These are phyloP conservation scores for Cercophora sp. DNA, from an alignment of 495 filamentous ascomycete species.

Conservation along the genomic window DNA sequence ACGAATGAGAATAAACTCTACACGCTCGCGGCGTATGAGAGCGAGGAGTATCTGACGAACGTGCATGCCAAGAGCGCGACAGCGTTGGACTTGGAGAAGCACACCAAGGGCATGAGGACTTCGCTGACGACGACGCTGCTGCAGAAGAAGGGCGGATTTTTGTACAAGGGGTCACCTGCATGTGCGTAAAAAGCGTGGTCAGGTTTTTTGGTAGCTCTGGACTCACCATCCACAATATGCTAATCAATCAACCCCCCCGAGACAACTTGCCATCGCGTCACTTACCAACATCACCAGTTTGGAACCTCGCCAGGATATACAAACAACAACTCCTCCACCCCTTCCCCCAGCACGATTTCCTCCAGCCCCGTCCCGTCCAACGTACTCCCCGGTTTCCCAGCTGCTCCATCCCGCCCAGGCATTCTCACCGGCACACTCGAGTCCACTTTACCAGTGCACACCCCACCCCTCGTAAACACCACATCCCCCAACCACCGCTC, in stretches of 20 bases:
- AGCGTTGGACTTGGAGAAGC: conserved; percentile 9
- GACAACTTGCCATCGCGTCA: too few relatives aligned
- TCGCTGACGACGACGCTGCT: conserved; percentile 1
- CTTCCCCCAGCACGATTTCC: too few relatives aligned
- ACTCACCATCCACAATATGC: too few relatives aligned
- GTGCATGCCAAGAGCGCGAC: conserved; percentile 9
- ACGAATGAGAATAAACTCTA: conserved; percentile 1
- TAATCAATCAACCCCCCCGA: too few relatives aligned
- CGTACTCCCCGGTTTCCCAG: too few relatives aligned
- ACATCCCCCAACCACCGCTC: conserved; percentile 7
- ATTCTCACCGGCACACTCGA: background rate
- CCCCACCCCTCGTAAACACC: conserved; percentile 8
- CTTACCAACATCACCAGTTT: too few relatives aligned
- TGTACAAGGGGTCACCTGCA: conserved; percentile 5
- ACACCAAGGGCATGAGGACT: conserved; percentile 12
- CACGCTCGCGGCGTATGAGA: conserved; percentile 12
- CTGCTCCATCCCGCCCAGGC: too few relatives aligned
- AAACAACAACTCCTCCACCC: too few relatives aligned
- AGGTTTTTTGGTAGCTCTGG: too few relatives aligned
- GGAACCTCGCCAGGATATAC: too few relatives aligned
- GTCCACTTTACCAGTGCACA: conserved; percentile 12
- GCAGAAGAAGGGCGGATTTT: conserved; percentile 9
- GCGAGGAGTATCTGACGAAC: conserved; percentile 10
- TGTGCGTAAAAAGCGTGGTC: too few relatives aligned
- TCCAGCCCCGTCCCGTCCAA: too few relatives aligned